phyloP scores from a whole-genome alignment of 2,329 filamentous ascomycete species.

The Magnaporthiopsis rhizophila region DNA sequence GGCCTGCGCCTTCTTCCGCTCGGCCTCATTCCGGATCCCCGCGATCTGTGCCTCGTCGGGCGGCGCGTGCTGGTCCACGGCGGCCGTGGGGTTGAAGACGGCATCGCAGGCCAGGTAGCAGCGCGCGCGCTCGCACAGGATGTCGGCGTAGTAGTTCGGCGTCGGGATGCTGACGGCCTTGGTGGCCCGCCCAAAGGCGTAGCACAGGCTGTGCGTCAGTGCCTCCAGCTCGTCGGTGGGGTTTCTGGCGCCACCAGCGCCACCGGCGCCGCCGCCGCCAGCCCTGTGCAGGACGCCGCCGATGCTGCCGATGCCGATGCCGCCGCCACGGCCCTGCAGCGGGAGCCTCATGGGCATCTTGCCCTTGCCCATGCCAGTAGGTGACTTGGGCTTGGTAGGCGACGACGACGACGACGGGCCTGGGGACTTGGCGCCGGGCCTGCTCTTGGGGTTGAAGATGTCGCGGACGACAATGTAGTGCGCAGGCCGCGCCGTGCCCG shows the following conservation, averaged over 20 bases:
- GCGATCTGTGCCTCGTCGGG: background rate
- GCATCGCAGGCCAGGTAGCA: slow-evolving; percentile 62
- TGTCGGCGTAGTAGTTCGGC: slow-evolving; percentile 83
- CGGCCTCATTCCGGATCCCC: background rate
- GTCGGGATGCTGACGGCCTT: slow-evolving; percentile 82
- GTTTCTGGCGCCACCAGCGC: slow-evolving; percentile 3
- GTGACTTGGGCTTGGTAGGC: slow-evolving; percentile 8
- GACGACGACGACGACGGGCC: too few relatives aligned
- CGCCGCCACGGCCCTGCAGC: background rate
- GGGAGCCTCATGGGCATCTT: background rate
- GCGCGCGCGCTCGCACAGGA: slow-evolving; percentile 71
- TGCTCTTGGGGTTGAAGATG: slow-evolving; percentile 42
- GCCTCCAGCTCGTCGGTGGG: slow-evolving; percentile 63
- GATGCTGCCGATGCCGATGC: background rate
- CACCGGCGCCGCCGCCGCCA: background rate
- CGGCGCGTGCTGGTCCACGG: slow-evolving; percentile 15
- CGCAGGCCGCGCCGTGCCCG: slow-evolving; percentile 63
- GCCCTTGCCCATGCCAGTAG: background rate
- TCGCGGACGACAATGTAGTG: slow-evolving; percentile 72
- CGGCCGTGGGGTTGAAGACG: slow-evolving; percentile 23
- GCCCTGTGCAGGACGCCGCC: background rate
- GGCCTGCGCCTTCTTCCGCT: background rate
- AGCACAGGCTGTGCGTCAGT: slow-evolving; percentile 72
- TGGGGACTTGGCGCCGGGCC: too few relatives aligned
- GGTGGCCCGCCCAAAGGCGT: slow-evolving; percentile 75